phyloP scores from a whole-genome alignment of 164 flowering plant species.

The Umbilicus rupestris region DNA sequence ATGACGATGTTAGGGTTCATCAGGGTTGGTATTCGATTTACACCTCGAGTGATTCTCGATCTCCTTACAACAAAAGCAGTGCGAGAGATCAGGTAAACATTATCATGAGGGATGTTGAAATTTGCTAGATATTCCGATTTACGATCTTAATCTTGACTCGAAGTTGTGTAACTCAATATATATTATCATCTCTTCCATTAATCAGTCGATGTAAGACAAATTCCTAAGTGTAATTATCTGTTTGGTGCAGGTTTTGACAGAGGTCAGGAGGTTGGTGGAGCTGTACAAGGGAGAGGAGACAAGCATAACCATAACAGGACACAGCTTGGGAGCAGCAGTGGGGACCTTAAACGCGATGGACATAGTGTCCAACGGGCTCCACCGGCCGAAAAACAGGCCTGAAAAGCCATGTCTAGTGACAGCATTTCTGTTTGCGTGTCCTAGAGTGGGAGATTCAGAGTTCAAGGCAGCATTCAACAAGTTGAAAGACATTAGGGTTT shows the following conservation, averaged over 20 bases:
- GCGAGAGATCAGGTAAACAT: conserved; percentile 60
- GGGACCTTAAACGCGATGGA: conserved; percentile 62
- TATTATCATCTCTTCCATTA: no score
- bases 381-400: conserved; percentile 20
- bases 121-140: no score
- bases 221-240: no score
- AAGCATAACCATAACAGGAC: conserved; percentile 51
- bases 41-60: conserved; percentile 32
- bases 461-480: conserved; percentile 26
- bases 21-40: conserved; percentile 52
- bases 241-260: conserved; percentile 39
- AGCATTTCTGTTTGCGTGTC: conserved; percentile 52
- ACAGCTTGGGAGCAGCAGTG: conserved; percentile 79
- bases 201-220: no score
- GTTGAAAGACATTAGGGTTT: conserved; percentile 22
- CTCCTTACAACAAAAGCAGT: conserved; percentile 33
- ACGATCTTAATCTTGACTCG: no score
- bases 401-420: conserved; percentile 35
- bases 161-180: no score
- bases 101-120: no score
- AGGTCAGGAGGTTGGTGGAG: conserved; percentile 53
- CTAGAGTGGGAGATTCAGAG: conserved; percentile 53
- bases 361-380: conserved; percentile 48
- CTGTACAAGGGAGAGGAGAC: conserved; percentile 38
- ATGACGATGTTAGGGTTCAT: conserved; percentile 24